Conservation (phyloP, 2,329 filamentous ascomycete species). For the Epichloe festucae region DNA sequence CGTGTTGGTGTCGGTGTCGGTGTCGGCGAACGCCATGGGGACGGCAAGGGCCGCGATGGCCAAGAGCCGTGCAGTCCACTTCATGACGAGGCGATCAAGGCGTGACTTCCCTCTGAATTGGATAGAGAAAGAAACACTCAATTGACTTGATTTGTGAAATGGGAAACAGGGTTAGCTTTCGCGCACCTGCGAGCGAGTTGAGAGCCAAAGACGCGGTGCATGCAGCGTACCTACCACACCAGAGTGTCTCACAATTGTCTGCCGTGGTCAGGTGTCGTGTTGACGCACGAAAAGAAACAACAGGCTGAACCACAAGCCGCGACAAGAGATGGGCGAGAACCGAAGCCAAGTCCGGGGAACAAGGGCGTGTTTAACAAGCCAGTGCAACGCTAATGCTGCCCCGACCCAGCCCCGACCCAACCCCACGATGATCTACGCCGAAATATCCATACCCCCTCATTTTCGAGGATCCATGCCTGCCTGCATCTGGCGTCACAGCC, state of each 20-base stretch:
- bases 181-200: background rate
- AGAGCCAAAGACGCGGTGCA: background rate
- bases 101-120: background rate
- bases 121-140: background rate
- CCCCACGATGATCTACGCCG: background rate
- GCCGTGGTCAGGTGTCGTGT: too few relatives aligned
- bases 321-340: background rate
- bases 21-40: conserved; percentile 7
- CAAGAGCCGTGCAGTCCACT: conserved; percentile 7
- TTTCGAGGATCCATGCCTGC: background rate
- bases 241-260: background rate
- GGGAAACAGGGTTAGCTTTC: background rate
- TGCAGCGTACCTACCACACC: background rate
- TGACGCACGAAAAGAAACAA: too few relatives aligned
- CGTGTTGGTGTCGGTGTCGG: conserved; percentile 3
- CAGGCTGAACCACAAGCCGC: too few relatives aligned
- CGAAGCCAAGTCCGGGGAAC: background rate
- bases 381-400: background rate
- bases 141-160: background rate
- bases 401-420: too few relatives aligned
- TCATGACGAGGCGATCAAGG: conserved; percentile 10
- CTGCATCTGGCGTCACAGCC: background rate
- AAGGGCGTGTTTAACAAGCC: background rate
- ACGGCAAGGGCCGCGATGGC: conserved; percentile 9
- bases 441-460: background rate